Evolutionary conservation across 768 basidiomycete genomes (phyloP).

Genomic region (Phanerodontia chrysosporium): DNA sequence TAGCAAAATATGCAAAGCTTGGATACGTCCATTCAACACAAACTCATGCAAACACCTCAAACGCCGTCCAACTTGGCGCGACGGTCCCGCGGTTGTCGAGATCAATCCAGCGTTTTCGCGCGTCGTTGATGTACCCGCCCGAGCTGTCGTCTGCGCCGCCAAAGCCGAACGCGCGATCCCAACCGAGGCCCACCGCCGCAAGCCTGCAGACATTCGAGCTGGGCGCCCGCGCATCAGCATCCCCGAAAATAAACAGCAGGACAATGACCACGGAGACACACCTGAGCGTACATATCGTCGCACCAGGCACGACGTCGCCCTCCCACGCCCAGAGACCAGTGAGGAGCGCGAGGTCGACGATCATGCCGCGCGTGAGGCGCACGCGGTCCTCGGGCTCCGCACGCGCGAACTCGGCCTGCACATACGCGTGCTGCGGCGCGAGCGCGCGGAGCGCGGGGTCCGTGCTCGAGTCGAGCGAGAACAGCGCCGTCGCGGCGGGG

Average conservation of each 20-base stretch:
- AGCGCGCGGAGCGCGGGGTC: constrained; percentile 40
- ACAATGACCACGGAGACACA: constrained; percentile 23
- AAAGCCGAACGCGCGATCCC: constrained; percentile 58
- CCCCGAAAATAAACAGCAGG: neutral
- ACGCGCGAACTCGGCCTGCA: constrained; percentile 46
- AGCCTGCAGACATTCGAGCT: constrained; percentile 62
- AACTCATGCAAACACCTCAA: constrained; percentile 39
- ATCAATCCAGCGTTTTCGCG: constrained; percentile 55
- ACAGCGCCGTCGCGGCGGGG: constrained; percentile 31
- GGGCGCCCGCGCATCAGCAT: neutral
- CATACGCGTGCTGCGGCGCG: constrained; percentile 50
- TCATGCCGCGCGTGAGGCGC: constrained; percentile 54
- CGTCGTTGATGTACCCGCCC: constrained; percentile 43
- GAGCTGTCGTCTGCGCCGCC: constrained; percentile 31
- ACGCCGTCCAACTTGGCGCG: constrained; percentile 55
- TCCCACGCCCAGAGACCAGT: constrained; percentile 55
- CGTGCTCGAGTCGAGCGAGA: constrained; percentile 42
- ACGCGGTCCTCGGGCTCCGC: constrained; percentile 38
- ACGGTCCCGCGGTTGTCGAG: constrained; percentile 57
- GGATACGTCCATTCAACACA: no score
- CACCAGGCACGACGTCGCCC: constrained; percentile 43
- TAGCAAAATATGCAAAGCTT: neutral
- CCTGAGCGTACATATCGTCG: constrained; percentile 57
- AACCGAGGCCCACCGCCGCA: constrained; percentile 58
- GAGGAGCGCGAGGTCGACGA: constrained; percentile 66